Evolutionary conservation across 2,329 filamentous ascomycete species (phyloP), one percentile per base, ranked within the genome.

Genomic region (Domatiomyces catenatus): DNA sequence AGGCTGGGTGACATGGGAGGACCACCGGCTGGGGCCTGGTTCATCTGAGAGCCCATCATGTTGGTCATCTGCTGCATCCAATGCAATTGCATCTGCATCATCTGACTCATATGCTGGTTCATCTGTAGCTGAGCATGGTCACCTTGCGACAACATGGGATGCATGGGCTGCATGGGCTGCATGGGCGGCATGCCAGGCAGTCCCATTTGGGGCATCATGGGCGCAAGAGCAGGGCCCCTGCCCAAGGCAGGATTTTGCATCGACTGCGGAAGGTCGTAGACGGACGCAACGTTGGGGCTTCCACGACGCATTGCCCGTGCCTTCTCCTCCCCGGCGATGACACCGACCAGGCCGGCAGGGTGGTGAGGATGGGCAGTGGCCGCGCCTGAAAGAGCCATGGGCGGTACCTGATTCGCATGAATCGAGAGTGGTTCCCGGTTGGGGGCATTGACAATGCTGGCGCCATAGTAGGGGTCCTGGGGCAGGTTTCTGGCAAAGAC

Each of bases 1-100:
- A 32, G 28, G 8, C 10, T 10, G 28, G 28, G 28, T 10, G 28
- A 32, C 8, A 32, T 32, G 28, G 28, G 28, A 32, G 28, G 28
- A 10, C 8, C 32, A 12, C 56, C 52, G 47, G 45, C 50, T 28
- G 20, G 47, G 42, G 39, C 47, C 28, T 49, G 46, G 22, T 48
- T 49, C 12, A 39, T 42, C 44, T 66, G 66, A 50, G 63, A 61
- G 20, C 65, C 73, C 75, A 86, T 84, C 79, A 87, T 83, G 42
- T 68, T 65, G 62, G 71, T 69, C 69, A 74, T 73, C 57, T 71
- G 69, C 61, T 89, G 84, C 83, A 93, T 90, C 68, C 88, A 88
- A 63, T 93, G 85, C 83, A 93, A 89, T 64, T 94, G 87, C 82
- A 92, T 87, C 63, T 88, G 83, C 84, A 90, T 88, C 68, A 90